A percentile compares a stretch with the other conserved stretches of the same genome.
These are phyloP conservation scores for Fagus crenata DNA, from an alignment of 306 rosid genomes.

Conservation along the genomic window DNA sequence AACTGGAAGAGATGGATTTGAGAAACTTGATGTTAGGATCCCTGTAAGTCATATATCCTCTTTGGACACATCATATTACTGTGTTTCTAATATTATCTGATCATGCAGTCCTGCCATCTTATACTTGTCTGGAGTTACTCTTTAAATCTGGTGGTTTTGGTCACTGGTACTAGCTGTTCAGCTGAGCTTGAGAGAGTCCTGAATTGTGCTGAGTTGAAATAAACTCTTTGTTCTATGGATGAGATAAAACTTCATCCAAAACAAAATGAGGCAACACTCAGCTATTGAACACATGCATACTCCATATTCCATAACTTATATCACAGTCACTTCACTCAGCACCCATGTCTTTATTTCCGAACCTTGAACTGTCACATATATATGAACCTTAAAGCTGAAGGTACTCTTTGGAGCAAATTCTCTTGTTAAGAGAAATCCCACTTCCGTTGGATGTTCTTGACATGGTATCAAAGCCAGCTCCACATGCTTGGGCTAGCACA, in stretches of 20 bases:
- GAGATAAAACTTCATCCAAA: background rate
- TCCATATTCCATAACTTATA: background rate
- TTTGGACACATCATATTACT: conserved; percentile 7
- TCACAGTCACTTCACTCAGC: background rate
- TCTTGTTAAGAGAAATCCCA: background rate
- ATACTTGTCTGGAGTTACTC: background rate
- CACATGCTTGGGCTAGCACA: background rate
- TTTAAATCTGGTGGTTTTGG: background rate
- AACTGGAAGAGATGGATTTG: conserved; percentile 88
- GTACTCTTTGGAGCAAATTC: background rate
- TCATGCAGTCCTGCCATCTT: background rate
- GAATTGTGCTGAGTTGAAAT: background rate
- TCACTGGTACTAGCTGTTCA: background rate
- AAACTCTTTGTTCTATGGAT: conserved; percentile 2
- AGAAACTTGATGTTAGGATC: conserved; percentile 81
- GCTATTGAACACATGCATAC: background rate
- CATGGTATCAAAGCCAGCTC: background rate
- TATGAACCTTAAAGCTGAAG: background rate
- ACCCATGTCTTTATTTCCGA: background rate
- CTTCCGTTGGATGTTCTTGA: background rate
- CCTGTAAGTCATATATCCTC: conserved; percentile 68
- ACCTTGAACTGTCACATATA: background rate
- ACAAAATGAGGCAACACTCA: background rate
- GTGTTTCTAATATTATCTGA: background rate
- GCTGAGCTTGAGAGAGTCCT: conserved; percentile 6